Evolutionary conservation across 2,329 filamentous ascomycete genomes (phyloP), one percentile per base, ranked within the genome.

Genomic region (Fusarium succisae): DNA sequence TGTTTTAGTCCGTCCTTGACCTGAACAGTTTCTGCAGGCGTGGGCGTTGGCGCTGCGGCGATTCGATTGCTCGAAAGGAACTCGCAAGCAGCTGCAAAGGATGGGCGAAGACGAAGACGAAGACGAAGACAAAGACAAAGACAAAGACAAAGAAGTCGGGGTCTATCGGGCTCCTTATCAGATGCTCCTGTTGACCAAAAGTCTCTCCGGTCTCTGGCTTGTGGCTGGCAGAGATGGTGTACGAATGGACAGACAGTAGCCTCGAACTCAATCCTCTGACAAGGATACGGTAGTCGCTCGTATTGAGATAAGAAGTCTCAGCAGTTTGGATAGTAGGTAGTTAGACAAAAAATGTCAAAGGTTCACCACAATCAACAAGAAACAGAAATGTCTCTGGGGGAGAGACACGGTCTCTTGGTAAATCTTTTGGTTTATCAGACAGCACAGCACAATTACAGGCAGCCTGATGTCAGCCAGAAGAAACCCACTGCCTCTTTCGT

Each of bases 301-400:
- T 62, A 39, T 48, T 37, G 55, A 72, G 66, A 73, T 73, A 73
- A 73, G 56, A 66, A 66, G 47, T 51, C 53, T 64, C 47, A 53
- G 28, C 22, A 37, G n/a, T 45, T 54, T 37, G 44, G 32, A 48
- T 13, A 57, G 32, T 37, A 17, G 35, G 13, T 32, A 32, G 32
- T 32, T 32, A 32, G 65, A 43, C 38, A 61, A 60, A 57, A 60
- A 39, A 48, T 32, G 57, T 65, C 54, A 54, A 59, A 56, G 30
- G 24, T 72, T 65, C 65, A 70, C 65, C 70, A 66, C 70, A 65
- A 26, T 45, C 58, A 54, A 50, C 39, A 22, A 63, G 48, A 59
- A 26, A 51, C 41, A 59, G 50, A 61, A 58, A 22, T 67, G 38
- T 15, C 43, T 47, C 44, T 28, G 57, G 24, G 37, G 44, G 54